Conservation (phyloP, 768 basidiomycete species). For the Podaxis rugospora region DNA sequence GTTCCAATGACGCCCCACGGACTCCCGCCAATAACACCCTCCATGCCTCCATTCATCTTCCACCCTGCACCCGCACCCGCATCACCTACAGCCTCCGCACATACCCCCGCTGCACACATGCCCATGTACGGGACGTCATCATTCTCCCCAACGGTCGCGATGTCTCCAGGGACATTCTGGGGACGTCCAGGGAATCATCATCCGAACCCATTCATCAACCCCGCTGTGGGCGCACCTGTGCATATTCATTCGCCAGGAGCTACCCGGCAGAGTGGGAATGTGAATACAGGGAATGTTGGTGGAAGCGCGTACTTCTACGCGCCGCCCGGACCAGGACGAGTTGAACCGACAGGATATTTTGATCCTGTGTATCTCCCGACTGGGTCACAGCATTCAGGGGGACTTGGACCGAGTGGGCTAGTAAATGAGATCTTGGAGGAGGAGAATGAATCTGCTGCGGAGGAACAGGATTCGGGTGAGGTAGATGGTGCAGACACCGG, state of each 20-base stretch:
- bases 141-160: conserved; percentile 65
- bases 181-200: conserved; percentile 44
- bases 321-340: conserved; percentile 21
- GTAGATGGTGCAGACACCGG: not conserved
- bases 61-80: conserved; percentile 35
- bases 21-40: conserved; percentile 91
- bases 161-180: conserved; percentile 77
- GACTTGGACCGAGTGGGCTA: conserved; percentile 19
- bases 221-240: conserved; percentile 45
- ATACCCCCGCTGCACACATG: conserved; percentile 5
- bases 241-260: conserved; percentile 21
- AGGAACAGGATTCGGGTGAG: not conserved
- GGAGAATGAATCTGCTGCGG: not conserved
- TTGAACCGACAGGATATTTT: conserved; percentile 40
- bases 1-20: conserved; percentile 66
- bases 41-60: conserved; percentile 95
- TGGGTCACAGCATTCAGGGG: conserved; percentile 11
- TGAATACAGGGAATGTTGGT: not conserved
- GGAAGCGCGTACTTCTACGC: conserved; percentile 21
- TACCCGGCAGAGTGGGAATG: not conserved
- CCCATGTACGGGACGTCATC: conserved; percentile 28
- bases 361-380: conserved; percentile 38
- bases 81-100: conserved; percentile 5
- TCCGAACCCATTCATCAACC: conserved; percentile 38
- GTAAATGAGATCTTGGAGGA: conserved; percentile 34